Base-by-base conservation (phyloP, 441 rosid genomes). In the Jatropha podagrica region DNA sequence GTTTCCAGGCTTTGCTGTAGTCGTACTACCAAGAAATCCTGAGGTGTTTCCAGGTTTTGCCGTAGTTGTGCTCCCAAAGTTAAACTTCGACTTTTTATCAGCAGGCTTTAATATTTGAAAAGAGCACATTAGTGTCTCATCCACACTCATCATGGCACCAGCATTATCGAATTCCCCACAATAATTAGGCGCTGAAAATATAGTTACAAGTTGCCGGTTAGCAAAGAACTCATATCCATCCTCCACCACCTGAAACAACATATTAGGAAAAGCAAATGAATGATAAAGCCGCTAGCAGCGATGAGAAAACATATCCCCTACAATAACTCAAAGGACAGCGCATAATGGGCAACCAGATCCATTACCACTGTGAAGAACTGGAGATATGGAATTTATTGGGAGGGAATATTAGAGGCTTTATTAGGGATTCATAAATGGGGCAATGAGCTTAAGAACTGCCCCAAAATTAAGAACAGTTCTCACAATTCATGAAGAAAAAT, bases 81-180 rank as follows among this genome's bases (percentile, higher is more conserved):
- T 80, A 41, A 77, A 82, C 72, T 78, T 86, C 14, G 78, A 3
- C 76, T 84, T 89, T 80, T 82, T 88, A 42, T 84, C 93, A 8
- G 90, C 84, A 38, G 93, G 90, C 85, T 89, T 91, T 76, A 91
- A 72, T 73, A 89, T 89, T 83, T 91, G 92, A 76, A 91, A 91
- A 68, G 93, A 88, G 85, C 95, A 91, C 90, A 89, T 86, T 62
- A 90, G 76, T 12, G 93, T 86, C 67, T 90, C 90, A 49, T 90
- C 95, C 63, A 90, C 92, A 75, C 89, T 89, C 95, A 90, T 90
- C 92, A 89, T 90, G 42, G 95, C 91, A 73, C 95, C 95, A 72
- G 95, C 91, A 80, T 90, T 90, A 79, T 90, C 92, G 76, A 90
- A 90, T 70, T 90, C 94, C 65, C 92, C 94, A 20, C 94, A 90